Conservation (phyloP, 2,329 filamentous ascomycete species). For the Exophiala xenobiotica region DNA sequence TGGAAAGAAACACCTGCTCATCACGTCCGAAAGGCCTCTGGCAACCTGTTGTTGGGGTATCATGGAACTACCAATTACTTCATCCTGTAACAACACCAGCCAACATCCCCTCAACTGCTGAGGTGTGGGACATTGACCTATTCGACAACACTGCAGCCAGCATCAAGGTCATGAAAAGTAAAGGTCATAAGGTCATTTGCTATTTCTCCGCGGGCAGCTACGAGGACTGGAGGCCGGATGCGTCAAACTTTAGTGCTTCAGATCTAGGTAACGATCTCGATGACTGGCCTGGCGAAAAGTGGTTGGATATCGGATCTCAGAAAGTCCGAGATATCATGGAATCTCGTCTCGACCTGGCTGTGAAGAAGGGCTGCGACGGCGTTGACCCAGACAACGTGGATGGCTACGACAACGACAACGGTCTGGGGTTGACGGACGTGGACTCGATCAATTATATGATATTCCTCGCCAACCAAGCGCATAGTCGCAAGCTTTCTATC, state of each 20-base stretch:
- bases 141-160: constrained; percentile 52
- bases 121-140: constrained; percentile 61
- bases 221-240: constrained; percentile 63
- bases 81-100: not conserved
- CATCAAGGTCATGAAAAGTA: constrained; percentile 49
- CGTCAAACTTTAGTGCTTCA: constrained; percentile 50
- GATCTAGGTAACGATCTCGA: constrained; percentile 61
- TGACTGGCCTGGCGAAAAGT: constrained; percentile 67
- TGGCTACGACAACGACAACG: constrained; percentile 64
- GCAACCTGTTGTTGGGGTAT: constrained; percentile 1
- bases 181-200: constrained; percentile 65
- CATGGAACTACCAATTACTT: not conserved
- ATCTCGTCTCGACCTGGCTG: constrained; percentile 58
- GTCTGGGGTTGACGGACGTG: constrained; percentile 56
- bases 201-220: constrained; percentile 73
- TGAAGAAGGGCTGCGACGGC: constrained; percentile 63
- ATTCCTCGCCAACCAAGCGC: constrained; percentile 59
- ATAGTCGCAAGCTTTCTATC: constrained; percentile 56
- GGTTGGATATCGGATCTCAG: constrained; percentile 60
- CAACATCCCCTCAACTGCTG: not conserved
- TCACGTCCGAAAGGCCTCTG: not conserved
- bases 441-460: constrained; percentile 60
- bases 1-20: not conserved
- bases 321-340: constrained; percentile 66
- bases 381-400: constrained; percentile 73